A percentile compares a stretch with the other conserved stretches of the same genome.
phyloP scores from a whole-genome alignment of 2,329 filamentous ascomycete species.

The Byssothecium circinans region DNA sequence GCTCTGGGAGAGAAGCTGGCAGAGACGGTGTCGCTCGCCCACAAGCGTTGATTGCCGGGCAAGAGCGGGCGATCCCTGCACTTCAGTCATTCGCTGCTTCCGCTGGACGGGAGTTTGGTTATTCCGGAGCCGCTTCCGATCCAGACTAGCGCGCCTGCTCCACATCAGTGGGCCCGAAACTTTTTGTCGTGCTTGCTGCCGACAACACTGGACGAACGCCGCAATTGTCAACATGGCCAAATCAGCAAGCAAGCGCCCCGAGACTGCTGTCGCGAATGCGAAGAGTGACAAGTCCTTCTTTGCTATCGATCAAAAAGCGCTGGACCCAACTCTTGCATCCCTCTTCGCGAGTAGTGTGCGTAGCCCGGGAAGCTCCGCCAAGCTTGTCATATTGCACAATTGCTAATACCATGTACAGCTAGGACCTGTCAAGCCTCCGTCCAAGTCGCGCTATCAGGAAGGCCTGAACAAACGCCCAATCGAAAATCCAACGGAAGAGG shows the following conservation, averaged over 20 bases:
- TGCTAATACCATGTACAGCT: constrained; percentile 23
- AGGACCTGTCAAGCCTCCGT: constrained; percentile 43
- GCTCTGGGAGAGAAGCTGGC: neutral
- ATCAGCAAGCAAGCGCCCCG: constrained; percentile 29
- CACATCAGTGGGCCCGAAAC: constrained; percentile 28
- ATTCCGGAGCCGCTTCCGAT: neutral
- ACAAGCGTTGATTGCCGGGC: neutral
- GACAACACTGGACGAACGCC: constrained; percentile 1
- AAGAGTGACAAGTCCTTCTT: constrained; percentile 23
- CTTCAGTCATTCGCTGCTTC: constrained; percentile 1
- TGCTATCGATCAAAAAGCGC: constrained; percentile 35
- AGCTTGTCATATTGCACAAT: neutral
- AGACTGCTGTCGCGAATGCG: constrained; percentile 11
- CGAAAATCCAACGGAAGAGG: constrained; percentile 55
- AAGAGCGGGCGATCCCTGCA: constrained; percentile 7
- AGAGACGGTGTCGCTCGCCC: neutral
- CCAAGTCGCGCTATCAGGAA: constrained; percentile 44
- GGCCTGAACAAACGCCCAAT: constrained; percentile 20
- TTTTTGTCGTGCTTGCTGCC: constrained; percentile 24
- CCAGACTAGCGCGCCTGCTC: constrained; percentile 17
- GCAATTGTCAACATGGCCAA: constrained; percentile 35
- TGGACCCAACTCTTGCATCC: constrained; percentile 51
- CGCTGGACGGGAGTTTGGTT: neutral
- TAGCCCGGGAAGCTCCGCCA: constrained; percentile 12
- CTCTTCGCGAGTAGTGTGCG: constrained; percentile 50